Evolutionary conservation across 495 filamentous ascomycete genomes (phyloP).

Genomic region (Penicillium arizonense): DNA sequence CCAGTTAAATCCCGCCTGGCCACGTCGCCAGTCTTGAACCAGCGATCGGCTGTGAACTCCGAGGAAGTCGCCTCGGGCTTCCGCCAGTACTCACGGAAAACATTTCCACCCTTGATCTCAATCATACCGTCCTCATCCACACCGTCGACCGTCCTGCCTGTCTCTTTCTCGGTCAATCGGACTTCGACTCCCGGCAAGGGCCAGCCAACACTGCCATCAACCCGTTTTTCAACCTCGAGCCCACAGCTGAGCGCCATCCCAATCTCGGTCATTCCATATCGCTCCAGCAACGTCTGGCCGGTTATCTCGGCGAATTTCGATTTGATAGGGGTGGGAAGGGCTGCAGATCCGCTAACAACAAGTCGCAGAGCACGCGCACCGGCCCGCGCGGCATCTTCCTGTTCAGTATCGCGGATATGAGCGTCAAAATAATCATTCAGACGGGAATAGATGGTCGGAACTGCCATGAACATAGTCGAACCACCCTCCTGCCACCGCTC

Average conservation of each 20-base stretch:
- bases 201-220: slow-evolving; percentile 49
- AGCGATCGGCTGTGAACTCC: slow-evolving; percentile 44
- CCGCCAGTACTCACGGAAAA: slow-evolving; percentile 46
- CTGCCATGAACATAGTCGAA: slow-evolving; percentile 46
- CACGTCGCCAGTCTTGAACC: slow-evolving; percentile 51
- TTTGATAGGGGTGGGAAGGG: slow-evolving; percentile 43
- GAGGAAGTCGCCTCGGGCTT: slow-evolving; percentile 41
- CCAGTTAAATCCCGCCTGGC: slow-evolving; percentile 37
- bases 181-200: slow-evolving; percentile 43
- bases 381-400: slow-evolving; percentile 27
- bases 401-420: slow-evolving; percentile 38
- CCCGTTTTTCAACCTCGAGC: slow-evolving; percentile 32
- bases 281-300: slow-evolving; percentile 40
- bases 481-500: slow-evolving; percentile 36
- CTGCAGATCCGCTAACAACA: slow-evolving; percentile 43
- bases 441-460: slow-evolving; percentile 47
- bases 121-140: slow-evolving; percentile 45
- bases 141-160: slow-evolving; percentile 29
- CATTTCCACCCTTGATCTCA: slow-evolving; percentile 43
- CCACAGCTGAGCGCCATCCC: slow-evolving; percentile 48
- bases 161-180: slow-evolving; percentile 41
- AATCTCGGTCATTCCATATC: slow-evolving; percentile 50
- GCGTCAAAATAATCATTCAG: slow-evolving; percentile 46
- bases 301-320: slow-evolving; percentile 41
- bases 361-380: slow-evolving; percentile 38